Conservation (phyloP, 345 rosid genomes). For the Euphorbia lathyris region DNA sequence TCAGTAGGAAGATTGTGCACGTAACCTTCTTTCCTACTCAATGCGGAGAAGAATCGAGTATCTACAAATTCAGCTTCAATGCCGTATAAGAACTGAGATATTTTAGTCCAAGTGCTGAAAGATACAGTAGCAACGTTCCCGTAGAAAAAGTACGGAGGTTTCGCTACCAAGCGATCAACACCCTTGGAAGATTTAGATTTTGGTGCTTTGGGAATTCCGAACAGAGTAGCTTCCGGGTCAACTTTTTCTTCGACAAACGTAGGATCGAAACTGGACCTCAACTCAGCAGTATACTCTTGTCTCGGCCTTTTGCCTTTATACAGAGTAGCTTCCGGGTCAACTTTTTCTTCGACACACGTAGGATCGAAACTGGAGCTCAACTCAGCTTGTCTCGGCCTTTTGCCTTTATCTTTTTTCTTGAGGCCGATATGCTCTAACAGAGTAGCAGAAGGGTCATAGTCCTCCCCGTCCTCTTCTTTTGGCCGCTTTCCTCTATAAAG, state of each 20-base stretch:
- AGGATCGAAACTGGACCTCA: slow-evolving; percentile 39
- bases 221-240: slow-evolving; percentile 20
- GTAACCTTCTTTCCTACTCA: slow-evolving; percentile 81
- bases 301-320: slow-evolving; percentile 41
- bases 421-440: slow-evolving; percentile 15
- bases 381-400: slow-evolving; percentile 22
- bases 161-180: slow-evolving; percentile 44
- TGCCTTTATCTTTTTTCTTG: slow-evolving; percentile 43
- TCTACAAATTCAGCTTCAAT: slow-evolving; percentile 70
- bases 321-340: slow-evolving; percentile 30
- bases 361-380: slow-evolving; percentile 41
- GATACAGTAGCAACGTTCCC: slow-evolving; percentile 57
- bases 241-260: slow-evolving; percentile 49
- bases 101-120: slow-evolving; percentile 50
- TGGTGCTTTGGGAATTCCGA: slow-evolving; percentile 30
- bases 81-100: slow-evolving; percentile 59
- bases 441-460: slow-evolving; percentile 31
- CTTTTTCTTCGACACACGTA: slow-evolving; percentile 49
- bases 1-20: slow-evolving; percentile 75
- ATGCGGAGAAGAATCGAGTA: slow-evolving; percentile 57
- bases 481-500: slow-evolving; percentile 58
- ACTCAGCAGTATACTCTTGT: slow-evolving; percentile 5
- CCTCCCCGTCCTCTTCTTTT: slow-evolving; percentile 49
- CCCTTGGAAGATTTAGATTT: slow-evolving; percentile 42
- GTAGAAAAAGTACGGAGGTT: slow-evolving; percentile 73